Percentiles rank a stretch among this genome's conserved stretches.
phyloP scores from a whole-genome alignment of 2,329 filamentous ascomycete species.

The Fusarium armeniacum region DNA sequence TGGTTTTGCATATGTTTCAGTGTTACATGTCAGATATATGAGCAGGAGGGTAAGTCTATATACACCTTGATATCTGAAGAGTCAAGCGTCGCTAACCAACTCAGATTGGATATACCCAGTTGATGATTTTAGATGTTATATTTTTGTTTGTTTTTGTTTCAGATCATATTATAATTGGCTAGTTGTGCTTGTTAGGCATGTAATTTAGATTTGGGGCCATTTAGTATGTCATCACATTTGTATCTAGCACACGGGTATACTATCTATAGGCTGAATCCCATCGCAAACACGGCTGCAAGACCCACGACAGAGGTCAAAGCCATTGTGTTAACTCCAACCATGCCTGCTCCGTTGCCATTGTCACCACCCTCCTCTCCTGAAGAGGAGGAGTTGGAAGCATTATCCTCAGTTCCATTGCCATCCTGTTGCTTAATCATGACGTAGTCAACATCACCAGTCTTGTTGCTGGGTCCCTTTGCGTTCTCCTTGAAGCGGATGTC shows the following conservation, averaged over 20 bases:
- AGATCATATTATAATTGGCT: constrained; percentile 1
- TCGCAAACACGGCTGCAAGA: constrained; percentile 56
- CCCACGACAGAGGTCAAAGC: constrained; percentile 56
- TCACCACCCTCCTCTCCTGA: constrained; percentile 22
- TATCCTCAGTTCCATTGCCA: constrained; percentile 37
- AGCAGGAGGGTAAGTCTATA: constrained; percentile 41
- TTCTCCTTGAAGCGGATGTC: constrained; percentile 76
- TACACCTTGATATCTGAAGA: background rate
- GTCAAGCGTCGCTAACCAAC: constrained; percentile 23
- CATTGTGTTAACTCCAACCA: constrained; percentile 44
- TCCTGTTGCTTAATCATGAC: constrained; percentile 52
- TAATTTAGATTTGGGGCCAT: constrained; percentile 34
- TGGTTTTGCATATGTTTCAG: constrained; percentile 25
- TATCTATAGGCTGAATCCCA: constrained; percentile 55
- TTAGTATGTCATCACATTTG: constrained; percentile 2
- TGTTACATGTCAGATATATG: constrained; percentile 25
- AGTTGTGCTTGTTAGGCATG: constrained; percentile 18
- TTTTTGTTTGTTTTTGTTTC: constrained; percentile 1
- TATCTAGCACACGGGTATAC: constrained; percentile 4
- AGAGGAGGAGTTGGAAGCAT: constrained; percentile 38
- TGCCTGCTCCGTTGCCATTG: constrained; percentile 46
- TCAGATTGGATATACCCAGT: constrained; percentile 46
- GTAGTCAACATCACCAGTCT: constrained; percentile 60
- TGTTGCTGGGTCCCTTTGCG: constrained; percentile 60
- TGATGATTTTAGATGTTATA: constrained; percentile 29